These are phyloP conservation scores for Annulohypoxylon maeteangense DNA, from an alignment of 495 filamentous ascomycete genomes.

Conservation along the genomic window DNA sequence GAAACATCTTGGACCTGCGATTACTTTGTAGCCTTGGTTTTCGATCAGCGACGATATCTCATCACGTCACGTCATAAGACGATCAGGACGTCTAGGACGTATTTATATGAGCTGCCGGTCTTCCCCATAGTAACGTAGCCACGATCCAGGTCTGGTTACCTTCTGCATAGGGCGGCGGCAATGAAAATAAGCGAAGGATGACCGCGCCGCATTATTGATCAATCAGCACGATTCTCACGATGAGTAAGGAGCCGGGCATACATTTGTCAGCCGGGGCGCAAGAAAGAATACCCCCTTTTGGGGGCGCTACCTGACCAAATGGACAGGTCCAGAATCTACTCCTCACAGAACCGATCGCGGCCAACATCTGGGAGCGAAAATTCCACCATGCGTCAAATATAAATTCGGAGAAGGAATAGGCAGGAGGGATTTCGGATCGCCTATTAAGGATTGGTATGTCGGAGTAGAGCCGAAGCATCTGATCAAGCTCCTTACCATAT, in stretches of 20 bases:
- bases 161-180: not conserved
- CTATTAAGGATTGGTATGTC: not conserved
- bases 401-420: not conserved
- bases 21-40: not conserved
- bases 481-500: not conserved
- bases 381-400: not conserved
- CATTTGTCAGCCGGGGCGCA: not conserved
- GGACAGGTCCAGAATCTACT: constrained; percentile 11
- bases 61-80: not conserved
- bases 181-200: constrained; percentile 12
- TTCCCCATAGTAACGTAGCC: constrained; percentile 3
- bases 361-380: not conserved
- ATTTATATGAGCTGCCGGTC: not conserved
- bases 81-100: not conserved
- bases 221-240: constrained; percentile 11
- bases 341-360: not conserved
- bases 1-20: constrained; percentile 5
- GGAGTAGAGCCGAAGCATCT: not conserved
- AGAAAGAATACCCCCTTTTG: not conserved
- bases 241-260: constrained; percentile 2
- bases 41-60: not conserved
- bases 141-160: not conserved
- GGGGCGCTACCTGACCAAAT: not conserved
- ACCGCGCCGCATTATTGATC: constrained; percentile 10
- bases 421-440: not conserved